These are phyloP conservation scores for Solanum chiquidenum DNA, from an alignment of 257 asterid species.

Conservation along the genomic window DNA sequence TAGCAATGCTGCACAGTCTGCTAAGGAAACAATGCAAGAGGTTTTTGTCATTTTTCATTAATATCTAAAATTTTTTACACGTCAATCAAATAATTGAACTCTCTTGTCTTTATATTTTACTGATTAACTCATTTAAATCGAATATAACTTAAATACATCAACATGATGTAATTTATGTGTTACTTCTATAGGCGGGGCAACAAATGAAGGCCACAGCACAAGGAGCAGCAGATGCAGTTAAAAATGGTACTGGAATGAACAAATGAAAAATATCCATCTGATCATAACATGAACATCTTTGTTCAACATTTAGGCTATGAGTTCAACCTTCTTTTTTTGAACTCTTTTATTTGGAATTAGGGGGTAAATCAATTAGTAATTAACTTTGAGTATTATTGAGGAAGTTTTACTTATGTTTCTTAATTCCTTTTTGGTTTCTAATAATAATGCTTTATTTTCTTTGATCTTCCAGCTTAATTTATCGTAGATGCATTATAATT, in stretches of 20 bases:
- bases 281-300: background rate
- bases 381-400: background rate
- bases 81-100: background rate
- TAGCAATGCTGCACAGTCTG: conserved; percentile 41
- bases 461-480: background rate
- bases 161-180: background rate
- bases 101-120: background rate
- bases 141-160: background rate
- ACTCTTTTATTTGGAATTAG: background rate
- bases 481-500: background rate
- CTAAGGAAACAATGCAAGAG: conserved; percentile 38
- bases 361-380: background rate
- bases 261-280: conserved; percentile 7
- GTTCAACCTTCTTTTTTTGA: background rate
- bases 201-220: conserved; percentile 5
- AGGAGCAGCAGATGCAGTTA: conserved; percentile 7
- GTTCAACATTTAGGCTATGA: background rate
- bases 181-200: background rate
- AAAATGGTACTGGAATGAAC: conserved; percentile 24
- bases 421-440: background rate
- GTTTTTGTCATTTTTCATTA: conserved; percentile 6
- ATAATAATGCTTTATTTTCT: background rate
- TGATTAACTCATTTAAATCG: background rate
- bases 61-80: background rate
- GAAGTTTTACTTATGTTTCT: background rate